Conservation (phyloP, 176 grass and related monocot genomes). For the Bothriochloa decipiens region DNA sequence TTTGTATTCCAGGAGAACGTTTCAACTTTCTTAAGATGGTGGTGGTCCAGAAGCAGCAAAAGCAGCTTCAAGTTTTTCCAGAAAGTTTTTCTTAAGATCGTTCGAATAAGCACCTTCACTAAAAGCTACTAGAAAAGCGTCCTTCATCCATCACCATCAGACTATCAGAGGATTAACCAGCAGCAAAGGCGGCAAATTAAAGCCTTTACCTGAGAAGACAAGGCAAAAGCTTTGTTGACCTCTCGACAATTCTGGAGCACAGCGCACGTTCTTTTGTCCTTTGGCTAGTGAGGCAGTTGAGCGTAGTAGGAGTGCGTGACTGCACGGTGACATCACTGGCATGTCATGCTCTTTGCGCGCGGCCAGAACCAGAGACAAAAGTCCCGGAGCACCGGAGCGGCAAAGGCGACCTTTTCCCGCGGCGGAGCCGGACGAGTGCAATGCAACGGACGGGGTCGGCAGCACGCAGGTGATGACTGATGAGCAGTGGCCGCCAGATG, state of each 20-base stretch:
- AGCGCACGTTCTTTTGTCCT: background rate
- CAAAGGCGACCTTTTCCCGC: background rate
- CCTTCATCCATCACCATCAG: no score
- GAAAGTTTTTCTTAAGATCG: background rate
- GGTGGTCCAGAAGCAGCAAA: background rate
- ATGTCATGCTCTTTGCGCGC: background rate
- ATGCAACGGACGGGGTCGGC: background rate
- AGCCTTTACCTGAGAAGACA: background rate
- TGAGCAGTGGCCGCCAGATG: background rate
- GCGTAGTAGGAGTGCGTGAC: background rate
- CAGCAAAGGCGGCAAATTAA: background rate
- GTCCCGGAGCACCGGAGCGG: background rate
- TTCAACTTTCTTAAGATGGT: background rate
- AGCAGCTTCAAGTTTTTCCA: background rate
- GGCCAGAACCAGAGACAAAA: background rate
- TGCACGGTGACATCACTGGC: background rate
- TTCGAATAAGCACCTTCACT: background rate
- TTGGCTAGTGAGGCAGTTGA: background rate
- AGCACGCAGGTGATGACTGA: background rate
- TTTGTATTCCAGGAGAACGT: background rate
- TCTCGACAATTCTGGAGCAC: background rate
- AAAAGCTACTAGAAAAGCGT: no score
- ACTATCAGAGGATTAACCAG: no score
- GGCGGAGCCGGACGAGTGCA: background rate
- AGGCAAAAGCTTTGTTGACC: background rate